Conservation (phyloP, 306 rosid species). For the Fragaria iinumae region DNA sequence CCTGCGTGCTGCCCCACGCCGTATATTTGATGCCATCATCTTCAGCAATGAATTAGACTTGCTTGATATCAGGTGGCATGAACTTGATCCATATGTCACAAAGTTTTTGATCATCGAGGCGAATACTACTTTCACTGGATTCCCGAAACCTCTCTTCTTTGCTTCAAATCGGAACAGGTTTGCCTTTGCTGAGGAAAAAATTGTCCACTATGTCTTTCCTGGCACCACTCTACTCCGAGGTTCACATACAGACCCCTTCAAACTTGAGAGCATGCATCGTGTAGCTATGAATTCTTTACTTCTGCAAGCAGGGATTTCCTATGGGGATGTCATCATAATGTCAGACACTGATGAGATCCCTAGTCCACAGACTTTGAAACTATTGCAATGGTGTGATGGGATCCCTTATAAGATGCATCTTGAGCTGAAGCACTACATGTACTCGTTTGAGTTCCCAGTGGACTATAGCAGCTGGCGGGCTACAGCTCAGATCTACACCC, state of each 20-base stretch:
- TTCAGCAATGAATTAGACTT: constrained; percentile 89
- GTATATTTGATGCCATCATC: constrained; percentile 68
- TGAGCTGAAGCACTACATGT: constrained; percentile 81
- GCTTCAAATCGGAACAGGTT: constrained; percentile 46
- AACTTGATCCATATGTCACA: constrained; percentile 66
- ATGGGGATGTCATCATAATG: constrained; percentile 71
- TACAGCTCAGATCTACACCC: constrained; percentile 52
- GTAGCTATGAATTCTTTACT: constrained; percentile 58
- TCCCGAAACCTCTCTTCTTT: constrained; percentile 23
- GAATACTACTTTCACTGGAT: constrained; percentile 81
- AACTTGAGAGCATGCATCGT: constrained; percentile 62
- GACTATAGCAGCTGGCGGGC: constrained; percentile 96
- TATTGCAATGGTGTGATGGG: constrained; percentile 89
- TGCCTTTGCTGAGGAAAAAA: constrained; percentile 58
- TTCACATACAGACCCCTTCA: constrained; percentile 56
- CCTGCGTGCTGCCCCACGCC: constrained; percentile 60
- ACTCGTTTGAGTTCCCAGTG: constrained; percentile 84
- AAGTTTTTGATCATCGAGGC: constrained; percentile 62
- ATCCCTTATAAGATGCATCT: constrained; percentile 79
- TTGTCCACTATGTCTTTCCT: constrained; percentile 43
- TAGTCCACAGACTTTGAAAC: constrained; percentile 68
- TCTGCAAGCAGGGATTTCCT: constrained; percentile 54
- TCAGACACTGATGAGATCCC: constrained; percentile 92
- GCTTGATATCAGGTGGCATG: constrained; percentile 87
- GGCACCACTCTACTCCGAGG: constrained; percentile 45